Conservation (phyloP, 495 filamentous ascomycete genomes). For the Aspergillus panamensis region DNA sequence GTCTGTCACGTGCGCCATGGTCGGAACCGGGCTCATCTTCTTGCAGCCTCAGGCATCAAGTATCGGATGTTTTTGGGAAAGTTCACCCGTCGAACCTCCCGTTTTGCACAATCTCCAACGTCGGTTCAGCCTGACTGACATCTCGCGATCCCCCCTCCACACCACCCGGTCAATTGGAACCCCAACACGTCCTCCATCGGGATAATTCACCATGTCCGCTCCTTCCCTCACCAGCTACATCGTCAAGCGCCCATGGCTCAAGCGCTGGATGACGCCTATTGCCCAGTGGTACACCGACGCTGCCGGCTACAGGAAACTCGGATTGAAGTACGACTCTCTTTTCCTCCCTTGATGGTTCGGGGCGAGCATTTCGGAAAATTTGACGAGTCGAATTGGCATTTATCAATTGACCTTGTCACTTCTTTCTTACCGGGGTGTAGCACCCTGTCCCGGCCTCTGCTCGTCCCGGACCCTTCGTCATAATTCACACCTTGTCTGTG, state of each 20-base stretch:
- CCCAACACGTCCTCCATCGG: constrained; percentile 17
- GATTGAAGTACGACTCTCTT: constrained; percentile 65
- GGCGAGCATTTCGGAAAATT: constrained; percentile 2
- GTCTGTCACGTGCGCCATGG: constrained; percentile 11
- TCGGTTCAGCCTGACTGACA: constrained; percentile 41
- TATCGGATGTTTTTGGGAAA: constrained; percentile 34
- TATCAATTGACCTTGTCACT: background rate
- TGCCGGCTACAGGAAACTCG: constrained; percentile 88
- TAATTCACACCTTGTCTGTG: constrained; percentile 12
- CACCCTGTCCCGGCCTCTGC: constrained; percentile 19
- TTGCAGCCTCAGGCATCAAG: constrained; percentile 21
- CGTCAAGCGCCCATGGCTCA: constrained; percentile 78
- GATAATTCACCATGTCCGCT: constrained; percentile 61
- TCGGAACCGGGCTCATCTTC: constrained; percentile 4
- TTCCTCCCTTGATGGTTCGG: constrained; percentile 3
- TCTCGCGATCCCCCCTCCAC: constrained; percentile 30
- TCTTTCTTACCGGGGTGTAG: constrained; percentile 8
- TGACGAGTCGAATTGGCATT: background rate
- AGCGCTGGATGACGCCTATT: constrained; percentile 69
- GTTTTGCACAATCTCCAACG: constrained; percentile 50
- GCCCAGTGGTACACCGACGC: constrained; percentile 80
- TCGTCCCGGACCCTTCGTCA: constrained; percentile 20
- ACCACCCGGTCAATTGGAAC: constrained; percentile 31
- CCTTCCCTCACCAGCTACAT: constrained; percentile 70
- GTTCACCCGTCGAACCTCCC: constrained; percentile 35